These are phyloP conservation scores for Leptographium lundbergii DNA, from an alignment of 2,329 filamentous ascomycete genomes.

Conservation along the genomic window DNA sequence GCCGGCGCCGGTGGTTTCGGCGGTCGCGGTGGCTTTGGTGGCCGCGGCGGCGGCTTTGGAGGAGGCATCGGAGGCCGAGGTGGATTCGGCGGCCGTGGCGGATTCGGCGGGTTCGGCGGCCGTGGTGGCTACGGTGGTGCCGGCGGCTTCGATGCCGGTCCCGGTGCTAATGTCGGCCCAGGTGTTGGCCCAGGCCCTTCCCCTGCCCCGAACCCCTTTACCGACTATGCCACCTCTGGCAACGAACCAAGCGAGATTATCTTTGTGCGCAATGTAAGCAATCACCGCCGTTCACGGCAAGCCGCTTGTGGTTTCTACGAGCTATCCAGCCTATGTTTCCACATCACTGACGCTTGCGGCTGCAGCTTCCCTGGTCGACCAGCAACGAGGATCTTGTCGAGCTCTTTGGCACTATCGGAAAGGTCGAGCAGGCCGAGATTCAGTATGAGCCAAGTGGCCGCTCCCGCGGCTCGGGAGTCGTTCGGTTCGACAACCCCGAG, in stretches of 20 bases:
- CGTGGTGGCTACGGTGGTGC: slow-evolving; percentile 26
- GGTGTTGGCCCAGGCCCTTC: slow-evolving; percentile 19
- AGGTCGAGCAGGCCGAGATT: slow-evolving; percentile 97
- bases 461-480: slow-evolving; percentile 91
- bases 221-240: slow-evolving; percentile 78
- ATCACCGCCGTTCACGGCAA: not conserved
- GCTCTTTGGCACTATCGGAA: slow-evolving; percentile 93
- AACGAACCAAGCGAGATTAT: slow-evolving; percentile 75
- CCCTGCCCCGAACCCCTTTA: slow-evolving; percentile 68
- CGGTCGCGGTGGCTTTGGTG: slow-evolving; percentile 47
- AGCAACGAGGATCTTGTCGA: slow-evolving; percentile 97
- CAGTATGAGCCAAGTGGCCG: slow-evolving; percentile 96
- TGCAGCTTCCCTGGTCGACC: slow-evolving; percentile 90
- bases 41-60: slow-evolving; percentile 41
- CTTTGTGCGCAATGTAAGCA: slow-evolving; percentile 88
- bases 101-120: slow-evolving; percentile 32
- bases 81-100: slow-evolving; percentile 31
- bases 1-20: slow-evolving; percentile 47
- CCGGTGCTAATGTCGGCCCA: slow-evolving; percentile 26
- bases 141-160: slow-evolving; percentile 24
- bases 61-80: slow-evolving; percentile 28
- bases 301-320: not conserved
- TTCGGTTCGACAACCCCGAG: slow-evolving; percentile 72
- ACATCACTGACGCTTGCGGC: slow-evolving; percentile 4
- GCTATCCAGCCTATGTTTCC: not conserved